A percentile compares a stretch with the other conserved stretches of the same genome.
Conservation (phyloP, 192 early-diverging fungal species). For the Backusella liffmaniae region DNA sequence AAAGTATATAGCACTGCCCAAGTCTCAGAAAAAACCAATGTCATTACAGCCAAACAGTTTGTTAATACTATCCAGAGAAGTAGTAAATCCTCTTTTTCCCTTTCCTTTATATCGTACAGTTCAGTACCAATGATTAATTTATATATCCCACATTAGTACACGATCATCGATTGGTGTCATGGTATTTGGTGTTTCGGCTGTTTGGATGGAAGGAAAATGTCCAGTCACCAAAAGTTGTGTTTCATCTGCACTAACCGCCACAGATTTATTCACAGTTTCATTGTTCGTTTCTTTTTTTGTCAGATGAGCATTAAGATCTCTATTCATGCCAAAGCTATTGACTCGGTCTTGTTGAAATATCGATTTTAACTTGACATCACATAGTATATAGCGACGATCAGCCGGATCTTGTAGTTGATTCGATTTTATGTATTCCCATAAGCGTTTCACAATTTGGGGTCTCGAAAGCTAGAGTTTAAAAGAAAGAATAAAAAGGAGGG, state of each 20-base stretch:
- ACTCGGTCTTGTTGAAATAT: conserved; percentile 52
- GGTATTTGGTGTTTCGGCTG: conserved; percentile 21
- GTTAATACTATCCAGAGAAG: neutral
- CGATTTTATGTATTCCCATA: conserved; percentile 62
- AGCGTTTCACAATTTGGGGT: conserved; percentile 56
- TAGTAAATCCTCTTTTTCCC: neutral
- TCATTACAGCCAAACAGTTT: neutral
- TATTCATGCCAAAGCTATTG: conserved; percentile 63
- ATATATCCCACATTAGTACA: neutral
- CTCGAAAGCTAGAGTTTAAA: conserved; percentile 48
- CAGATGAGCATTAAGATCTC: conserved; percentile 53
- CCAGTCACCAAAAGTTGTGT: neutral
- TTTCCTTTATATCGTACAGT: neutral
- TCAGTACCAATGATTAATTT: neutral
- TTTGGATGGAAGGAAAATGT: neutral
- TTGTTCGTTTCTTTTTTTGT: conserved; percentile 35
- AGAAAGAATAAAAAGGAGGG: neutral
- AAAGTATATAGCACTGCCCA: neutral
- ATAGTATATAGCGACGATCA: conserved; percentile 53
- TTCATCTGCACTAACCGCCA: neutral
- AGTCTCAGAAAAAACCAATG: neutral
- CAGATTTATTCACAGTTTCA: neutral
- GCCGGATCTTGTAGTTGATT: conserved; percentile 53
- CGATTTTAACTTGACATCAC: conserved; percentile 47
- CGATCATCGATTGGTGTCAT: conserved; percentile 11